Conservation (phyloP, 495 filamentous ascomycete species). For the Penicillium antarcticum region DNA sequence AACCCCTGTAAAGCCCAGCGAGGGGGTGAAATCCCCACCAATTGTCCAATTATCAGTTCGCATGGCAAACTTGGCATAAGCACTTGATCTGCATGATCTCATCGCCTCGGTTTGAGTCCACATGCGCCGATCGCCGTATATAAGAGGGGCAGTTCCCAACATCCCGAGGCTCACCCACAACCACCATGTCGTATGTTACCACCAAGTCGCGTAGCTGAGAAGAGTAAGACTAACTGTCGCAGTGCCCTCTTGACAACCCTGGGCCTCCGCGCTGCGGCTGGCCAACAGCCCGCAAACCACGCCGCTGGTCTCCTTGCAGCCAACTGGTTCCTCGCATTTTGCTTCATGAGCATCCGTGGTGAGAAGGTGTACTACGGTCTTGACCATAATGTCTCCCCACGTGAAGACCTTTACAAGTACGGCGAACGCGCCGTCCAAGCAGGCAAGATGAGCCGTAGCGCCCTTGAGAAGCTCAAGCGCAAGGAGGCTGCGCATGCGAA, state of each 20-base stretch:
- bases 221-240: not conserved
- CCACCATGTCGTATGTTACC: conserved; percentile 11
- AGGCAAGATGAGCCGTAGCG: conserved; percentile 45
- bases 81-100: not conserved
- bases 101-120: conserved; percentile 11
- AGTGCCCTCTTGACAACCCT: conserved; percentile 25
- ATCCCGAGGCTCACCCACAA: not conserved
- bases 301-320: conserved; percentile 38
- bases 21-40: too few relatives aligned
- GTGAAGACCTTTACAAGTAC: conserved; percentile 43
- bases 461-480: conserved; percentile 45
- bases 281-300: conserved; percentile 27
- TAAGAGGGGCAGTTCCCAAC: not conserved
- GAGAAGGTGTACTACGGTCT: conserved; percentile 40
- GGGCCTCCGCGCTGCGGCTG: conserved; percentile 21
- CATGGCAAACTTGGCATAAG: too few relatives aligned
- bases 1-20: too few relatives aligned
- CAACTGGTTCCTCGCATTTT: conserved; percentile 48
- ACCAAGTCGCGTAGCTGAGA: too few relatives aligned
- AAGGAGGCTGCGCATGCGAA: conserved; percentile 48
- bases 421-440: conserved; percentile 44
- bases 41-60: too few relatives aligned
- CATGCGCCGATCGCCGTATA: conserved; percentile 5
- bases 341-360: conserved; percentile 37
- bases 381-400: conserved; percentile 48